Evolutionary conservation across 148 eudicot genomes (phyloP).

Genomic region (Rhododendron ovatum): DNA sequence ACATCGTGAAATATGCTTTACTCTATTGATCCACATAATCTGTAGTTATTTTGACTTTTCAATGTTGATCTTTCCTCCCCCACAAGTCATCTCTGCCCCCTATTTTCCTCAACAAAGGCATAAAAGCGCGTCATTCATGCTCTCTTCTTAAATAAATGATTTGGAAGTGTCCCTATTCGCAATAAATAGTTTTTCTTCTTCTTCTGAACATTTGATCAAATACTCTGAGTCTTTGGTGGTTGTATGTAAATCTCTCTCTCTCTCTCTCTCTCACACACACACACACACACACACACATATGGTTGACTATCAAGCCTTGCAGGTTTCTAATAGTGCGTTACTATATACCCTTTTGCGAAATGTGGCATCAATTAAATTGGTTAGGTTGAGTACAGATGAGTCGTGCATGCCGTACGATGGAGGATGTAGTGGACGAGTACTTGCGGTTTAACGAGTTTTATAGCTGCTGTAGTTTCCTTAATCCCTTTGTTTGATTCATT

Average conservation of each 20-base stretch:
- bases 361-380: neutral
- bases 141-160: neutral
- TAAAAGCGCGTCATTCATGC: neutral
- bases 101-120: neutral
- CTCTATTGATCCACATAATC: neutral
- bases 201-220: neutral
- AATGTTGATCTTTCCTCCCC: neutral
- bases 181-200: neutral
- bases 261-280: neutral
- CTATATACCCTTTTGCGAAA: neutral
- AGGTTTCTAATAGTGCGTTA: neutral
- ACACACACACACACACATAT: neutral
- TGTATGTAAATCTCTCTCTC: neutral
- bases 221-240: neutral
- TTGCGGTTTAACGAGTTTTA: neutral
- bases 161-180: neutral
- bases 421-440: neutral
- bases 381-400: neutral
- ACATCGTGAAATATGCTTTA: neutral
- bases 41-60: neutral
- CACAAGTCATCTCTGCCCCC: neutral
- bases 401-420: neutral
- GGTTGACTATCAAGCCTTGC: neutral
- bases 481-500: neutral
- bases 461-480: neutral